phyloP scores from a whole-genome alignment of 2,329 filamentous ascomycete species.

The Coniochaeta sp. region DNA sequence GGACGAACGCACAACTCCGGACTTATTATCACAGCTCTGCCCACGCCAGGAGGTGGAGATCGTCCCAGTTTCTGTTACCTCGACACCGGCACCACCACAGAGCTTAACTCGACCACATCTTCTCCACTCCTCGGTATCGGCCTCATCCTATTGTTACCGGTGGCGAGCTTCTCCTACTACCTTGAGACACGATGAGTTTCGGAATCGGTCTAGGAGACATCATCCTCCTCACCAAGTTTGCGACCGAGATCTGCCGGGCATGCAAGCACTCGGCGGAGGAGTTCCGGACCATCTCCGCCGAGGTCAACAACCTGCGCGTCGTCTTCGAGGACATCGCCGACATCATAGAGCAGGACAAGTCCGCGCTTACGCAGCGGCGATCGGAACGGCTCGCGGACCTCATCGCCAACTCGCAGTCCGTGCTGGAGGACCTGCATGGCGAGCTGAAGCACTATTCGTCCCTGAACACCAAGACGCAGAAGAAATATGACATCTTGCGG shows the following conservation, averaged over 20 bases:
- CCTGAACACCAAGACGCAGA: conserved; percentile 18
- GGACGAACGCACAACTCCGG: not conserved
- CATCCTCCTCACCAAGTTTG: not conserved
- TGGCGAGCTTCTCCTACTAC: not conserved
- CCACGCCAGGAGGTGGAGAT: not conserved
- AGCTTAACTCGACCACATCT: not conserved
- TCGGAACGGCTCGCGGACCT: not conserved
- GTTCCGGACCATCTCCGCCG: not conserved
- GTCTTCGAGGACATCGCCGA: not conserved
- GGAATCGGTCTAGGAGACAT: not conserved
- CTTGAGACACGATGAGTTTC: not conserved
- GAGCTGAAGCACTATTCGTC: conserved; percentile 17
- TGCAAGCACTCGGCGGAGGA: not conserved
- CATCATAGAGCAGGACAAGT: not conserved
- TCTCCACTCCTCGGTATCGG: not conserved
- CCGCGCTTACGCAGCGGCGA: not conserved
- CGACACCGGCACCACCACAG: not conserved
- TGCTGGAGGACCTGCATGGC: conserved; percentile 16
- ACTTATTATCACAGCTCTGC: not conserved
- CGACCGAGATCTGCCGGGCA: not conserved
- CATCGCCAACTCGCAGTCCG: conserved; percentile 4
- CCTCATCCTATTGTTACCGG: not conserved
- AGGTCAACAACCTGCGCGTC: not conserved
- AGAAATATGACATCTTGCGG: conserved; percentile 20
- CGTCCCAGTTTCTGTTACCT: not conserved